Base-by-base conservation (phyloP, 2,329 filamentous ascomycete species). In the Lasiodiplodia sp. region DNA sequence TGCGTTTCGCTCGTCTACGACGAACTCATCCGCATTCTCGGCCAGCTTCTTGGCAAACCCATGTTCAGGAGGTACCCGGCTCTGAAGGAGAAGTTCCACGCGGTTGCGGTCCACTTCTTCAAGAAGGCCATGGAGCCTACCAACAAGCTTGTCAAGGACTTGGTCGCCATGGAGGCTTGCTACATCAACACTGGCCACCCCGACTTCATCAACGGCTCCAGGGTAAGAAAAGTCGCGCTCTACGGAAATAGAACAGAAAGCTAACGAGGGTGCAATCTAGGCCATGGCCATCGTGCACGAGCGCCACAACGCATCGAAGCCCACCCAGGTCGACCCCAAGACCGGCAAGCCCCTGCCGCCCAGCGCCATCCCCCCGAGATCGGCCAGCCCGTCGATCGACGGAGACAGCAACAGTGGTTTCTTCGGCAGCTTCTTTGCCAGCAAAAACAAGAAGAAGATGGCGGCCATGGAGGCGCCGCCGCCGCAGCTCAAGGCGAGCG, bases 361-460 rank as follows among this genome's bases (percentile, higher is more conserved):
- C 49, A 79, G 86, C 18, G 84, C 85, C 25, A 86, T 87, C 2
- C 93, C 93, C 2, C 90, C 86, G 64, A 90, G 94, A 71, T 89
- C 92, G 53, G 87, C 87, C 67, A 97, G 91, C 77, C 96, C 93
- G 8, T 91, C 90, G 49, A 83, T 93, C 60, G 83, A 81, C 34
- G 89, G 89, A 63, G 83, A 81, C 34, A 81, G 80, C 70, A 92
- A 92, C 77, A 84, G 78, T 11, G 94, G 95, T 47, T 99, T 99
- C 87, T 99, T 99, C 75, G 96, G 96, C 74, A 97, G 93, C 77
- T 99, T 99, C 88, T 99, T 97, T 78, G 93, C 96, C 12, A 94
- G 93, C 78, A 99, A 98, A 88, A 99, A 98, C 85, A 99, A 98
- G 90, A 99, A 99, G 88, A 98, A 97, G 91, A 96, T 97, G 83